A percentile compares a stretch with the other conserved stretches of the same genome.
These are phyloP conservation scores for Carex kokanica DNA, from an alignment of 176 grass and related monocot genomes.

Conservation along the genomic window DNA sequence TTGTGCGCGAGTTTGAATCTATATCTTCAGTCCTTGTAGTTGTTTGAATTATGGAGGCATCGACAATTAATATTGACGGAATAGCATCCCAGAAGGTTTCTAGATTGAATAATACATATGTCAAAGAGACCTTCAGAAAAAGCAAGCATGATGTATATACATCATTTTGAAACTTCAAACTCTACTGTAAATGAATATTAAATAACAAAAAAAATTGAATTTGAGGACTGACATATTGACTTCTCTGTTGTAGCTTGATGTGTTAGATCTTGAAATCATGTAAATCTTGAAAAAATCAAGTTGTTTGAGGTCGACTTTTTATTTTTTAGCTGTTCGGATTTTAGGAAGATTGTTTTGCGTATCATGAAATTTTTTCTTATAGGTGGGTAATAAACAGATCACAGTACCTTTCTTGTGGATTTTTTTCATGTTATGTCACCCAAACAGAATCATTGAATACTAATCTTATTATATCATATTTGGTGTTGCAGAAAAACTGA, in stretches of 20 bases:
- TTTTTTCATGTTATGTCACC: too few relatives aligned
- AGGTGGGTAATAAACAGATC: neutral
- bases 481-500: too few relatives aligned
- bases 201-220: neutral
- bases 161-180: neutral
- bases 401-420: too few relatives aligned
- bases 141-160: neutral
- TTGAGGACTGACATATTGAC: neutral
- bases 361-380: neutral
- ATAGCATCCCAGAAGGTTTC: neutral
- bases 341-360: neutral
- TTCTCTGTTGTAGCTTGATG: too few relatives aligned
- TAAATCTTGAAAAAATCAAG: neutral
- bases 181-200: neutral
- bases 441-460: too few relatives aligned
- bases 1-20: neutral
- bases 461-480: too few relatives aligned
- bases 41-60: neutral
- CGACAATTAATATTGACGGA: neutral
- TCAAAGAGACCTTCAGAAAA: neutral
- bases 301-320: neutral
- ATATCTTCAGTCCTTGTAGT: neutral
- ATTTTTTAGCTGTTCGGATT: neutral
- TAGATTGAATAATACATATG: neutral
- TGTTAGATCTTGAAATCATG: neutral